Evolutionary conservation across 2,329 filamentous ascomycete genomes (phyloP).

Genomic region (Xylariaceae sp.): DNA sequence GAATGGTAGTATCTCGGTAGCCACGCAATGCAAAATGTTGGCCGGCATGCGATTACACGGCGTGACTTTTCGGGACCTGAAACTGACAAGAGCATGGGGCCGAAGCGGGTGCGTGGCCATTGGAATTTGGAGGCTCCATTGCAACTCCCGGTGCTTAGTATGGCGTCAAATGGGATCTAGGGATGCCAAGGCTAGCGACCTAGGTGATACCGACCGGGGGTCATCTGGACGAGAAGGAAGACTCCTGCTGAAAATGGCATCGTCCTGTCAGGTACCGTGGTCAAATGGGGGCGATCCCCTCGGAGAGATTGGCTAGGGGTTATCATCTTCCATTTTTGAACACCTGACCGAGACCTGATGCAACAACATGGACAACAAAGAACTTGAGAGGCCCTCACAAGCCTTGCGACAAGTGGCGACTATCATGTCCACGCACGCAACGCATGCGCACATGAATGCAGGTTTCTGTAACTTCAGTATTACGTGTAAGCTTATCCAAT

Average conservation of each 20-base stretch:
- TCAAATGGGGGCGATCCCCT: too few relatives aligned
- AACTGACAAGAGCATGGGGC: slow-evolving; percentile 16
- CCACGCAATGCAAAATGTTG: too few relatives aligned
- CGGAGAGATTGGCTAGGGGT: slow-evolving; percentile 20
- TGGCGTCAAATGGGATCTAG: neutral
- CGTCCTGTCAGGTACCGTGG: slow-evolving; percentile 1
- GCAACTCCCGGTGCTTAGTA: slow-evolving; percentile 8
- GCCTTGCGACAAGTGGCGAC: too few relatives aligned
- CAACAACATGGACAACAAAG: too few relatives aligned
- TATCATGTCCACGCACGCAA: too few relatives aligned
- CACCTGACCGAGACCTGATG: too few relatives aligned
- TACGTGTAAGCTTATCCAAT: too few relatives aligned
- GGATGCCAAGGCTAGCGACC: neutral
- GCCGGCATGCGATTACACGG: neutral
- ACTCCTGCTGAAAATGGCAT: slow-evolving; percentile 31
- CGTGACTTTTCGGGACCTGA: slow-evolving; percentile 11
- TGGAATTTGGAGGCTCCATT: neutral
- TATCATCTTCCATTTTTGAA: too few relatives aligned
- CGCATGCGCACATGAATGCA: too few relatives aligned
- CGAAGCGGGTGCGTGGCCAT: slow-evolving; percentile 8
- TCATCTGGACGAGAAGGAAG: slow-evolving; percentile 13
- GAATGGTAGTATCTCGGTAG: neutral
- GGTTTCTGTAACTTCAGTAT: too few relatives aligned
- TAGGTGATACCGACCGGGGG: slow-evolving; percentile 13
- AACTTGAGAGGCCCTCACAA: too few relatives aligned